Conservation (phyloP, 176 grass and related monocot species). For the Musa troglodytarum region DNA sequence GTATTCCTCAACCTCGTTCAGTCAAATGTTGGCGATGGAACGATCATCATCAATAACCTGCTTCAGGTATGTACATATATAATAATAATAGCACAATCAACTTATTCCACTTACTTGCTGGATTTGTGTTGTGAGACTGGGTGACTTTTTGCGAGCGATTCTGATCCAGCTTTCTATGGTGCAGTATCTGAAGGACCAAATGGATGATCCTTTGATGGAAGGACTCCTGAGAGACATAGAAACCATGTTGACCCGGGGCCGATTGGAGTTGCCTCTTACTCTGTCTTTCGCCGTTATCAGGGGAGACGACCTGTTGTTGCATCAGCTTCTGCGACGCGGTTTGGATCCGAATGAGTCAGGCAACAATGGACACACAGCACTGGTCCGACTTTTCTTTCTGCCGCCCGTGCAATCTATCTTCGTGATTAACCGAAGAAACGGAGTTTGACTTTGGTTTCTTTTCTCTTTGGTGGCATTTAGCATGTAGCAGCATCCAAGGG, state of each 20-base stretch:
- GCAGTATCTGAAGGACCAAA: conserved; percentile 61
- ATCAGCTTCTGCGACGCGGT: conserved; percentile 74
- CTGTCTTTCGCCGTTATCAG: conserved; percentile 65
- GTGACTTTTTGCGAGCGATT: too few species aligned
- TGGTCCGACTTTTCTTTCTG: conserved; percentile 35
- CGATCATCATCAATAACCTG: conserved; percentile 91
- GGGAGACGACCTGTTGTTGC: conserved; percentile 58
- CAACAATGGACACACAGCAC: conserved; percentile 50
- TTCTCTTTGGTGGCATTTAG: conserved; percentile 28
- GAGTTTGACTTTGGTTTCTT: not conserved
- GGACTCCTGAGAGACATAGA: conserved; percentile 72
- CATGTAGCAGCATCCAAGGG: conserved; percentile 83
- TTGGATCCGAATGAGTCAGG: conserved; percentile 77
- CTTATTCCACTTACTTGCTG: too few species aligned
- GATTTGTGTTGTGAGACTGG: too few species aligned
- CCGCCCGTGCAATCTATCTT: not conserved
- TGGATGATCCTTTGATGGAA: conserved; percentile 42
- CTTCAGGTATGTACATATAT: conserved; percentile 45
- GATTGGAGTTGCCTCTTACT: conserved; percentile 73
- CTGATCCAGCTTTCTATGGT: not conserved
- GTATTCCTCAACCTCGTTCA: conserved; percentile 77
- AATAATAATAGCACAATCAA: not conserved
- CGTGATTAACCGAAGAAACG: not conserved
- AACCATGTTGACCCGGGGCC: conserved; percentile 72
- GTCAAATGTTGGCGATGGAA: conserved; percentile 86